Evolutionary conservation across 2,329 filamentous ascomycete genomes (phyloP).

Genomic region (Ophiostoma sp.): DNA sequence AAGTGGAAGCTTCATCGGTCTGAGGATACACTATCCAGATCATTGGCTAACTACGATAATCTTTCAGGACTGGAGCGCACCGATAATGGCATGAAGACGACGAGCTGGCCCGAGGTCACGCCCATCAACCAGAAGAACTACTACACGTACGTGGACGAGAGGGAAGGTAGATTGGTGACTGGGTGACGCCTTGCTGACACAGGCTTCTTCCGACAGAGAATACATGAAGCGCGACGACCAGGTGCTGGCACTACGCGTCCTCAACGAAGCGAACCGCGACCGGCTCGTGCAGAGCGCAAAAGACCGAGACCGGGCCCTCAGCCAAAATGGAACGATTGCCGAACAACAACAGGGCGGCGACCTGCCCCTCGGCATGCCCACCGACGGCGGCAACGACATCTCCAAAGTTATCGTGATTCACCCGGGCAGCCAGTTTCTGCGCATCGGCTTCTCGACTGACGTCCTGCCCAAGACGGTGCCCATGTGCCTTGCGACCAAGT

Average conservation of each 20-base stretch:
- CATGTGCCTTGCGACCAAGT: slow-evolving; percentile 84
- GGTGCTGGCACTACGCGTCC: slow-evolving; percentile 81
- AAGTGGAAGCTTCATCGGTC: neutral
- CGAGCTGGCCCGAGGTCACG: slow-evolving; percentile 86
- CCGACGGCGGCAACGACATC: slow-evolving; percentile 64
- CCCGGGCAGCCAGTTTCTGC: slow-evolving; percentile 89
- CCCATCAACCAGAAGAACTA: slow-evolving; percentile 99
- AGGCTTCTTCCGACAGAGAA: slow-evolving; percentile 58
- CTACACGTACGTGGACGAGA: slow-evolving; percentile 71
- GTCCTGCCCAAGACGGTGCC: slow-evolving; percentile 91
- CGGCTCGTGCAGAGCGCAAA: slow-evolving; percentile 82
- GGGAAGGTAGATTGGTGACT: neutral
- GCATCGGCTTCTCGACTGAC: slow-evolving; percentile 94
- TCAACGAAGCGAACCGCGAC: slow-evolving; percentile 82
- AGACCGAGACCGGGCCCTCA: slow-evolving; percentile 80
- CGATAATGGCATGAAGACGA: slow-evolving; percentile 96
- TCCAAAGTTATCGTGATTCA: slow-evolving; percentile 95
- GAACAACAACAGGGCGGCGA: slow-evolving; percentile 56
- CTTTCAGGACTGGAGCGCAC: slow-evolving; percentile 82
- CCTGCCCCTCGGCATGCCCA: slow-evolving; percentile 48
- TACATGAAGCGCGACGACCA: slow-evolving; percentile 99
- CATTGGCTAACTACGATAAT: slow-evolving; percentile 6
- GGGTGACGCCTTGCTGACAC: neutral
- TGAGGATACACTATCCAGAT: neutral
- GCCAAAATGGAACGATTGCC: slow-evolving; percentile 60